These are phyloP conservation scores for Marasmius tenuissimus DNA, from an alignment of 1,284 basidiomycete genomes.

Conservation along the genomic window DNA sequence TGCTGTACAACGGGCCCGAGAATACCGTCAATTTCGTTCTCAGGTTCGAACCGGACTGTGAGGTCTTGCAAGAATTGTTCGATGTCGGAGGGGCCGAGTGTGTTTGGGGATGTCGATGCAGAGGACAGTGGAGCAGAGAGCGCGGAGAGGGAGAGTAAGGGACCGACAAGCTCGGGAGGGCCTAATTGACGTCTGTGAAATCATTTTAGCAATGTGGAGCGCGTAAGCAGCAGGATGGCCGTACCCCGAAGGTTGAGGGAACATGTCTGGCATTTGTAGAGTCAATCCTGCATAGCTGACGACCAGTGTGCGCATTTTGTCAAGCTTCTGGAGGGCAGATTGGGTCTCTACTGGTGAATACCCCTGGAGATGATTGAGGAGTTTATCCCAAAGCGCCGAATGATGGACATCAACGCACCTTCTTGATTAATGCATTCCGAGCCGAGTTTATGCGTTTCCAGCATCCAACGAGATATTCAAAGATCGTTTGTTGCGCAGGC, in stretches of 20 bases:
- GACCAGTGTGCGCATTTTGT: constrained; percentile 77
- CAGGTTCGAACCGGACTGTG: constrained; percentile 64
- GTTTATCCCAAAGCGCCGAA: neutral
- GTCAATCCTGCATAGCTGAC: constrained; percentile 91
- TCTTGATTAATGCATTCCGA: constrained; percentile 58
- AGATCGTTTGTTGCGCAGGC: constrained; percentile 78
- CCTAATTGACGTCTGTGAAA: constrained; percentile 64
- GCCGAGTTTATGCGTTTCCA: constrained; percentile 83
- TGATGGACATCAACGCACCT: constrained; percentile 39
- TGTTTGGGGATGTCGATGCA: constrained; percentile 39
- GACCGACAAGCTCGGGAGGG: constrained; percentile 71
- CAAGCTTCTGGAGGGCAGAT: constrained; percentile 60
- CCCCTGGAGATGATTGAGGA: constrained; percentile 37
- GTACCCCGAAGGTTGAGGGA: constrained; percentile 81
- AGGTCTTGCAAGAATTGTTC: constrained; percentile 74
- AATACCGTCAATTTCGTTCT: constrained; percentile 56
- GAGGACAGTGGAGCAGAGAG: constrained; percentile 64
- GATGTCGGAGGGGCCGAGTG: constrained; percentile 55
- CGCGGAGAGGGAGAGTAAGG: constrained; percentile 71
- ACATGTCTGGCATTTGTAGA: constrained; percentile 92
- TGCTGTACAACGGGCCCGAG: constrained; percentile 58
- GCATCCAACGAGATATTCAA: constrained; percentile 88
- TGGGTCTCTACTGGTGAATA: constrained; percentile 64
- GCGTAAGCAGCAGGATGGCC: constrained; percentile 26
- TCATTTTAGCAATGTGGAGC: constrained; percentile 11